phyloP scores from a whole-genome alignment of 306 rosid genomes.

The Casuarina glauca region DNA sequence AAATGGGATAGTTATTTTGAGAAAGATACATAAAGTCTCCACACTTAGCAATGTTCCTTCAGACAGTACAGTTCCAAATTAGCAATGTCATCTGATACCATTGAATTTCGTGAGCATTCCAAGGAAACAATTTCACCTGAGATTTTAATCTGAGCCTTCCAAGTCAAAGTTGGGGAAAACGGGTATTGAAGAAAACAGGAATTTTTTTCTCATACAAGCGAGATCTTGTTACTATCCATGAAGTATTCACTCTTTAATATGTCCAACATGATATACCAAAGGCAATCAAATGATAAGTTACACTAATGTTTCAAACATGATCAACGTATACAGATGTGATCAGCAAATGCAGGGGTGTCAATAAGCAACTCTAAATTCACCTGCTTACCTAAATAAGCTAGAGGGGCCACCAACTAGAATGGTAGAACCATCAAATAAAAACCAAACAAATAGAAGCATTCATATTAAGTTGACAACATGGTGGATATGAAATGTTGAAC shows the following conservation, averaged over 20 bases:
- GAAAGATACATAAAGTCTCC: neutral
- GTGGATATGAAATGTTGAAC: conserved; percentile 1
- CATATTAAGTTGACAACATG: neutral
- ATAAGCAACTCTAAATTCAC: neutral
- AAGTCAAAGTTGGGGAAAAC: neutral
- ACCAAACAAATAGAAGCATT: neutral
- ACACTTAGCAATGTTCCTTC: neutral
- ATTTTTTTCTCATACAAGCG: neutral
- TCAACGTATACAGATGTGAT: neutral
- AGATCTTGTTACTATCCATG: neutral
- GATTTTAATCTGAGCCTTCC: no score
- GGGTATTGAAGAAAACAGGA: no score
- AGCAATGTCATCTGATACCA: neutral
- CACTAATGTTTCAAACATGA: neutral
- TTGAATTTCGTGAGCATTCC: neutral
- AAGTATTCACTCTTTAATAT: neutral
- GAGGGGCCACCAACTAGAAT: neutral
- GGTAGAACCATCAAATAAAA: neutral
- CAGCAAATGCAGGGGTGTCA: neutral
- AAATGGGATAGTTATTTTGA: neutral
- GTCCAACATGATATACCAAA: neutral
- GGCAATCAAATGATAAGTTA: neutral
- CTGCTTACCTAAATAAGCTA: neutral
- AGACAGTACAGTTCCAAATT: neutral
- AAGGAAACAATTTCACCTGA: no score